Base-by-base conservation (phyloP, 805 yeast genomes). In the Metschnikowia noctiluminum region DNA sequence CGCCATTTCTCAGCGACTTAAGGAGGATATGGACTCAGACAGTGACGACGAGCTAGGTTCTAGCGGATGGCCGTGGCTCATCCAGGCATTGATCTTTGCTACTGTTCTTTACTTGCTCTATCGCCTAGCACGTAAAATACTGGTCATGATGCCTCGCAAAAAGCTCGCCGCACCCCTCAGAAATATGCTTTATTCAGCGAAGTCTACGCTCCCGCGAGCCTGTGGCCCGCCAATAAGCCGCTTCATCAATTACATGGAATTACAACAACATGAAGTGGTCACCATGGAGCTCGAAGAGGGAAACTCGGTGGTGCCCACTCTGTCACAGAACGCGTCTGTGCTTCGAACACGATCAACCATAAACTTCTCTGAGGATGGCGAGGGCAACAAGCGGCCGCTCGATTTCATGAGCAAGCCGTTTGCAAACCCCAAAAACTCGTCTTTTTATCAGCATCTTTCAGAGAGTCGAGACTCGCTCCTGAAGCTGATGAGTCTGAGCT, bases 331-430 rank as follows among this genome's bases (percentile, higher is more conserved):
- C 7, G 59, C 51, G 6, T 60, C 68, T 0, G 66, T 65, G 12
- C 58, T 72, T 27, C 56, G 77, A 28, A 71, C 77, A 2, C 50
- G 77, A 43, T 70, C 72, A 37, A 61, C 66, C 6, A 61, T 70
- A 16, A 69, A 63, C 43, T 61, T 71, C 46, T 57, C 54, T 14
- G 46, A 42, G 28, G 49, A 41, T 11, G 53, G 51, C 10, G 49
- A 53, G 15, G 55, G 50, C 11, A 35, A 40, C 21, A 49, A 28
- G 27, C 41, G 44, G 45, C 54, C 48, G 27, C 44, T 50, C 38
- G 70, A 63, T 38, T 69, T 71, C 49, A 50, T 71, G 49, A 69
- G 61, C 60, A 68, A 65, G 51, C 77, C 76, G 3, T 72, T 72
- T 37, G 41, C 44, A 12, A 45, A 43, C 26, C 54, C 54, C 14